These are phyloP conservation scores for Fusarium sp. DNA, from an alignment of 2,329 filamentous ascomycete species.

Conservation along the genomic window DNA sequence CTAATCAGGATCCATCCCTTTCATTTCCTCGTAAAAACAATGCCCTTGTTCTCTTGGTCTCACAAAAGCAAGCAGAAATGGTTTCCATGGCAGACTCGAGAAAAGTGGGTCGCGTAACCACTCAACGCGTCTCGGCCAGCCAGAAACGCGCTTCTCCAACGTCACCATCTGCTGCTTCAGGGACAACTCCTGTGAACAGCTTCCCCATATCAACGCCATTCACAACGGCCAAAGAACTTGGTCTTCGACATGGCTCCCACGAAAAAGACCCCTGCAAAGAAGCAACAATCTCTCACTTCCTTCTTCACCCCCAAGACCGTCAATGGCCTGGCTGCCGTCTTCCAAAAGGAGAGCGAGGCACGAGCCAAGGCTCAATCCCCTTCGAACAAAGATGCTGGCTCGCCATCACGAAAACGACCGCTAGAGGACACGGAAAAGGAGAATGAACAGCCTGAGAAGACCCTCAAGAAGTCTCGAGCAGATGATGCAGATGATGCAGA, in stretches of 20 bases:
- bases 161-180: slow-evolving; percentile 32
- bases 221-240: neutral
- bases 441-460: slow-evolving; percentile 55
- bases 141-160: slow-evolving; percentile 41
- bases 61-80: slow-evolving; percentile 2
- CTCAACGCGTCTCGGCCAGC: slow-evolving; percentile 45
- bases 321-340: slow-evolving; percentile 58
- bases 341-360: slow-evolving; percentile 49
- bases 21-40: neutral
- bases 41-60: neutral
- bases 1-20: neutral
- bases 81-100: neutral
- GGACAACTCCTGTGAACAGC: slow-evolving; percentile 18
- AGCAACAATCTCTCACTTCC: slow-evolving; percentile 85
- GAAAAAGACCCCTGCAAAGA: slow-evolving; percentile 65
- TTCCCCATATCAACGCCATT: slow-evolving; percentile 7
- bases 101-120: slow-evolving; percentile 38
- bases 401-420: slow-evolving; percentile 62
- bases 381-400: slow-evolving; percentile 45
- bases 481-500: slow-evolving; percentile 52
- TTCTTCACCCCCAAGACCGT: slow-evolving; percentile 79
- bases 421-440: slow-evolving; percentile 60
- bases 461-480: slow-evolving; percentile 60
- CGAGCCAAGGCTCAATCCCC: slow-evolving; percentile 42
- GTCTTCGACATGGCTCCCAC: slow-evolving; percentile 49